phyloP scores from a whole-genome alignment of 495 filamentous ascomycete genomes.

The Emericellopsis terricola region DNA sequence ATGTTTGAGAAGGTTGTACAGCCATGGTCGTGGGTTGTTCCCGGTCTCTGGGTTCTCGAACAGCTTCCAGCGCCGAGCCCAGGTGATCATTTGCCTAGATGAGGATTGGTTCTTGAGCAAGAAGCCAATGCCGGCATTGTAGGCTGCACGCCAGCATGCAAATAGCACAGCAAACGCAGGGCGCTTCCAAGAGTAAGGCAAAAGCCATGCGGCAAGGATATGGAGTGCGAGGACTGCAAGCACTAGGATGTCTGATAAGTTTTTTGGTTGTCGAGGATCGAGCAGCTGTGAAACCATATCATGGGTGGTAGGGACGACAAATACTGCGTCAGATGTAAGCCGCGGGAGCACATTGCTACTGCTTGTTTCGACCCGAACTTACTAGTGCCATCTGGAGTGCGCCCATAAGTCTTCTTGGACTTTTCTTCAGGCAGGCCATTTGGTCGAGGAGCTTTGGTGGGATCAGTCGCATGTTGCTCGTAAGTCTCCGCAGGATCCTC shows the following conservation, averaged over 20 bases:
- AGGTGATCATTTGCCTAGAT: slow-evolving; percentile 65
- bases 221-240: slow-evolving; percentile 63
- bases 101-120: slow-evolving; percentile 81
- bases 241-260: slow-evolving; percentile 67
- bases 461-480: no score
- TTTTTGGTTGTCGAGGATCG: slow-evolving; percentile 90
- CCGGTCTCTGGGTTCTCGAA: slow-evolving; percentile 71
- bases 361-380: no score
- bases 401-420: slow-evolving; percentile 65
- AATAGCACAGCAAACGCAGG: slow-evolving; percentile 68
- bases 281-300: slow-evolving; percentile 98
- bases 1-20: slow-evolving; percentile 66
- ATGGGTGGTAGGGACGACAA: slow-evolving; percentile 88
- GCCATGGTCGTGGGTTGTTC: slow-evolving; percentile 58
- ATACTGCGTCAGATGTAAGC: slow-evolving; percentile 39
- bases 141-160: slow-evolving; percentile 79
- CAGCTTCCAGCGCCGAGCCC: slow-evolving; percentile 70
- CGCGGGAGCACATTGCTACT: neutral
- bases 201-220: slow-evolving; percentile 48
- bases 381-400: slow-evolving; percentile 83
- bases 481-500: neutral
- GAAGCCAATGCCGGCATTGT: slow-evolving; percentile 88
- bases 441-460: no score
- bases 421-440: slow-evolving; percentile 17
- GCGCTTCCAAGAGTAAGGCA: slow-evolving; percentile 47